Base-by-base conservation (phyloP, 306 rosid species). In the Abrus precatorius region DNA sequence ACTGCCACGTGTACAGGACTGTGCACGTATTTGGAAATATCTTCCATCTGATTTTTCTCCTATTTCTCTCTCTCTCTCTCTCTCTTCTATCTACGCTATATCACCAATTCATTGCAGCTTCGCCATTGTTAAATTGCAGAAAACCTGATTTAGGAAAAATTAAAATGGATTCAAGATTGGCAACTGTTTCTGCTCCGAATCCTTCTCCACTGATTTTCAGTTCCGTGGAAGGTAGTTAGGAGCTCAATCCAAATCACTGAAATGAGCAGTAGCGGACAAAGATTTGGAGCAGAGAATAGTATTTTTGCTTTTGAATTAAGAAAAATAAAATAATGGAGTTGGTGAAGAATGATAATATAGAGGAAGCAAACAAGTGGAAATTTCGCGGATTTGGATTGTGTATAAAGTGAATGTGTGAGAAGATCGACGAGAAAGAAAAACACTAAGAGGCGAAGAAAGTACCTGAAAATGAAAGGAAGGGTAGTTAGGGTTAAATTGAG, bases 1-100 rank as follows among this genome's bases (percentile, higher is more conserved):
- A 96, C 97, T 9, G 98, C 99, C 67, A 89, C 78, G 90, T 96
- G 99, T 52, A 88, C 98, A 60, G 97, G 88, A 84, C 97, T 96
- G 76, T 96, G 98, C 2, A 85, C 80, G 80, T 93, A 93, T 76
- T 88, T 92, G 0, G 99, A 89, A 59, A 85, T 67, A 81, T 96
- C 99, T 75, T 93, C 99, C 99, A 96, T 90, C 68, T 1, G 84
- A 74, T 70, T 70, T 73, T 34, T 48, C 70, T 50, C 28, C 59
- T 48, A n/a, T 0, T 6, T 10, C 83, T 20, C 47, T 36, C 40
- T 36, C 40, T 4, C 41, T 69, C 44, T 56, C 52, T 59, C 72
- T 82, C 53, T 66, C 49, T 59, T 68, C 43, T 43, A 49, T 57
- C 88, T 84, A 90, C 12, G 75, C 78, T 36, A 67, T 30, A 80